A percentile compares a stretch with the other conserved stretches of the same genome.
Evolutionary conservation across 2,329 filamentous ascomycete species (phyloP).

Genomic region (Tothia fuscella): DNA sequence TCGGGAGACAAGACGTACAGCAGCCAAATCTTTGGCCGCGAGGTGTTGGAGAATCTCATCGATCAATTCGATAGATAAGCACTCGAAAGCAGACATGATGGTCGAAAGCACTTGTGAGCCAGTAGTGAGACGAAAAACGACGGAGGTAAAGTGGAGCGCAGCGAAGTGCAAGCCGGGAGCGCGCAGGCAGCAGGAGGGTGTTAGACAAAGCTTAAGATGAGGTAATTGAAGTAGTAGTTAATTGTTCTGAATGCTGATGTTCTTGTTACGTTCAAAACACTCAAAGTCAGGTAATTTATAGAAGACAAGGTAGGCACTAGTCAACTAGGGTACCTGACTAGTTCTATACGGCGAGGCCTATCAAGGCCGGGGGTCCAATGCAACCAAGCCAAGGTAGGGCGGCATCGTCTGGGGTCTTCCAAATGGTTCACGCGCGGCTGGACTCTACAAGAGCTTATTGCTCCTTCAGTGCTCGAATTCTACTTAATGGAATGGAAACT

Average conservation of each 20-base stretch:
- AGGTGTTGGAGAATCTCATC: not conserved
- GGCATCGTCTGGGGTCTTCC: not conserved
- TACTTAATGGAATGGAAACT: constrained; percentile 17
- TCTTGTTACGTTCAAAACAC: too few relatives aligned
- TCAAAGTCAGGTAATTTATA: too few relatives aligned
- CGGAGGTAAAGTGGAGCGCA: not conserved
- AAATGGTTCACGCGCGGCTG: constrained; percentile 13
- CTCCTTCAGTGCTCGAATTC: constrained; percentile 17
- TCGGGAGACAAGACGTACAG: not conserved
- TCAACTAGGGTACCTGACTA: too few relatives aligned
- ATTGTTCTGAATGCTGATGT: too few relatives aligned
- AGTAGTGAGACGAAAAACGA: not conserved
- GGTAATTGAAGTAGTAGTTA: too few relatives aligned
- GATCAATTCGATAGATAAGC: not conserved
- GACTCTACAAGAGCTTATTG: constrained; percentile 16
- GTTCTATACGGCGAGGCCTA: not conserved
- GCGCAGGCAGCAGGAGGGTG: not conserved
- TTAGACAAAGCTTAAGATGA: too few relatives aligned
- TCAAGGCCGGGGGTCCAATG: not conserved
- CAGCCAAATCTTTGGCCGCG: not conserved
- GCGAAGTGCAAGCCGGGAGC: not conserved
- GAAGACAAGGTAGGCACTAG: too few relatives aligned
- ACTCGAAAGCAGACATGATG: not conserved
- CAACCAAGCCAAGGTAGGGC: not conserved
- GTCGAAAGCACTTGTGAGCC: not conserved